phyloP scores from a whole-genome alignment of 192 early-diverging fungal species.

The Coemansia pectinata region DNA sequence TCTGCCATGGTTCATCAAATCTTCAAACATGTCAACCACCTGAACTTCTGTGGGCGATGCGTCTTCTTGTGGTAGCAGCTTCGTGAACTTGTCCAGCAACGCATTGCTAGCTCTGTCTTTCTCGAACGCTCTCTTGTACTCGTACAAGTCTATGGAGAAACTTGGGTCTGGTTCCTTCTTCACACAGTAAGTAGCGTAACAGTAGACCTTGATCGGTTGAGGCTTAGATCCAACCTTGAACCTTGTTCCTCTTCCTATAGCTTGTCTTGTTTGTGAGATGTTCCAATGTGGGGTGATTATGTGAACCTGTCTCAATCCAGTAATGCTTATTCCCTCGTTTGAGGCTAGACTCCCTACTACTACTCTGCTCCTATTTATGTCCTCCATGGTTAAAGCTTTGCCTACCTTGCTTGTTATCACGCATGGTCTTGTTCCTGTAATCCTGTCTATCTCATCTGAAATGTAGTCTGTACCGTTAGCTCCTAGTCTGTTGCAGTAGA shows the following conservation, averaged over 20 bases:
- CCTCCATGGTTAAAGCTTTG: background rate
- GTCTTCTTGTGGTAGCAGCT: background rate
- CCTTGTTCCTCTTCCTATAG: conserved; percentile 25
- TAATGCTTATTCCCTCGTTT: conserved; percentile 19
- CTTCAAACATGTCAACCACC: conserved; percentile 1
- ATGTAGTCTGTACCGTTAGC: conserved; percentile 2
- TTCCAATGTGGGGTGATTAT: conserved; percentile 26
- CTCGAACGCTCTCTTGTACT: conserved; percentile 14
- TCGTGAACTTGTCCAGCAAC: background rate
- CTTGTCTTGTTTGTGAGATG: conserved; percentile 14
- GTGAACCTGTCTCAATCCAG: conserved; percentile 8
- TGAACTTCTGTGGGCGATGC: background rate
- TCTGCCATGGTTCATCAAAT: background rate
- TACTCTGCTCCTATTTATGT: background rate
- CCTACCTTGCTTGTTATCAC: conserved; percentile 5
- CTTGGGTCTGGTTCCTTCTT: background rate
- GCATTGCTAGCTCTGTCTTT: conserved; percentile 6
- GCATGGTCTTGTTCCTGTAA: background rate
- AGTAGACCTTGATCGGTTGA: conserved; percentile 9
- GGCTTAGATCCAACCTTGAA: background rate
- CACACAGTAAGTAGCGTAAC: conserved; percentile 9
- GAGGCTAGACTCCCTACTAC: conserved; percentile 16
- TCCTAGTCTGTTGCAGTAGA: conserved; percentile 14
- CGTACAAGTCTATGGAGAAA: conserved; percentile 19
- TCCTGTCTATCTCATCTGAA: background rate